Evolutionary conservation across 352 stramenopile genomes (phyloP).

Genomic region (Phytophthora gonapodyides): DNA sequence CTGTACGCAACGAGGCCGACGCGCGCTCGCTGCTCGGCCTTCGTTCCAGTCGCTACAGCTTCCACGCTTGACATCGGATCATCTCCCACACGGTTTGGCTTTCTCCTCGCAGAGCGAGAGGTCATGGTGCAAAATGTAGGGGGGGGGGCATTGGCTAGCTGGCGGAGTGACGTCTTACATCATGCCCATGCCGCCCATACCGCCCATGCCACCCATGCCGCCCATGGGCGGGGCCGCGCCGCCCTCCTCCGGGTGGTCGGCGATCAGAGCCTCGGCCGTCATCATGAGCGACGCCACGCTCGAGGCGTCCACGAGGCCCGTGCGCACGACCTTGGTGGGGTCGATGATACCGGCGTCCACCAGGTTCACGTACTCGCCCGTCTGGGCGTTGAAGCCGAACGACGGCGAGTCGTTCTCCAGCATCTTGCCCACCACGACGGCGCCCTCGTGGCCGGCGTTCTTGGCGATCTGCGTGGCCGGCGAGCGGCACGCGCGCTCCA

Average conservation of each 20-base stretch:
- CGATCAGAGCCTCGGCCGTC: constrained; percentile 99
- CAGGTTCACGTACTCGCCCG: constrained; percentile 98
- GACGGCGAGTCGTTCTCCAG: constrained; percentile 94
- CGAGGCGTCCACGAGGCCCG: constrained; percentile 97
- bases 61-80: constrained; percentile 31
- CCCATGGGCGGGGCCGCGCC: constrained; percentile 69
- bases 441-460: constrained; percentile 98
- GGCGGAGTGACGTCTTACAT: constrained; percentile 53
- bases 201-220: constrained; percentile 82
- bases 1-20: constrained; percentile 30
- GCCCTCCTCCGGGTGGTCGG: constrained; percentile 94
- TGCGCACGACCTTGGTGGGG: constrained; percentile 98
- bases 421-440: constrained; percentile 98
- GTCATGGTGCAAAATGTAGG: constrained; percentile 22
- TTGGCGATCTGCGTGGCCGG: constrained; percentile 97
- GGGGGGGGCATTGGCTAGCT: constrained; percentile 14
- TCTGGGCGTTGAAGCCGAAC: constrained; percentile 98
- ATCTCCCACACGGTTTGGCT: constrained; percentile 8
- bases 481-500: constrained; percentile 93
- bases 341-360: constrained; percentile 98
- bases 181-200: constrained; percentile 88
- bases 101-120: constrained; percentile 16
- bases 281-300: constrained; percentile 99
- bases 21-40: constrained; percentile 18
- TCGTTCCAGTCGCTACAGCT: constrained; percentile 42